Conservation (phyloP, 139 green algal species). For the Coelastrella sp. region DNA sequence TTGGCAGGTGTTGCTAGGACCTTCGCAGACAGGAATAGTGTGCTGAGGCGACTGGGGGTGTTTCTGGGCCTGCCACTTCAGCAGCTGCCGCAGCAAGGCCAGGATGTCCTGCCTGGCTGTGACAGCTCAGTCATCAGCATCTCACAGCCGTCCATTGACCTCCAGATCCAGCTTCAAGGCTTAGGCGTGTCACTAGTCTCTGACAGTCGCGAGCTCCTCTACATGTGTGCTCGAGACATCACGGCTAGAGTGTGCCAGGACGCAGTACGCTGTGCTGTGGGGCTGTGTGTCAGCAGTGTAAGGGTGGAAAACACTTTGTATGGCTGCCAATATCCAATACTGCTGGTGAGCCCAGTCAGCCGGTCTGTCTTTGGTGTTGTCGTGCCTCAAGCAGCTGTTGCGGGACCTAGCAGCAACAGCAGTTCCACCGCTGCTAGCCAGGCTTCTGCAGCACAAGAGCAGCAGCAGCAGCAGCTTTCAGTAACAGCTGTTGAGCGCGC, state of each 20-base stretch:
- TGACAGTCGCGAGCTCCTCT: conserved; percentile 71
- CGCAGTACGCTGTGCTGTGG: conserved; percentile 38
- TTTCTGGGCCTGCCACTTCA: neutral
- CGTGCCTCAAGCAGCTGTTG: neutral
- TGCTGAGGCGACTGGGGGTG: conserved; percentile 10
- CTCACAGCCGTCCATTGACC: neutral
- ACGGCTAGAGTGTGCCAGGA: conserved; percentile 46
- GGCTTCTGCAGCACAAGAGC: neutral
- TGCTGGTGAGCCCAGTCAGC: conserved; percentile 63
- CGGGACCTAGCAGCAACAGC: neutral
- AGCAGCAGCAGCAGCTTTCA: neutral
- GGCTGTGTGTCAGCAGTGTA: conserved; percentile 55
- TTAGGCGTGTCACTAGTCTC: conserved; percentile 78
- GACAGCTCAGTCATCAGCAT: neutral
- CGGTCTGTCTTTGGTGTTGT: conserved; percentile 57
- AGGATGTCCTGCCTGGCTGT: neutral
- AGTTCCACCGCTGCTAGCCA: neutral
- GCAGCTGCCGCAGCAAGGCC: conserved; percentile 7
- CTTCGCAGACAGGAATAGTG: neutral
- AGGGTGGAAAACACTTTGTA: conserved; percentile 81
- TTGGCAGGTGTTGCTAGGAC: neutral
- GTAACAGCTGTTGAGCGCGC: neutral
- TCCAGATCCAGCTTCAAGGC: conserved; percentile 53
- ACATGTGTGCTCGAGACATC: conserved; percentile 55
- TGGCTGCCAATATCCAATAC: conserved; percentile 64